These are phyloP conservation scores for Trypanosoma mega DNA, from an alignment of 208 protist species.

Conservation along the genomic window DNA sequence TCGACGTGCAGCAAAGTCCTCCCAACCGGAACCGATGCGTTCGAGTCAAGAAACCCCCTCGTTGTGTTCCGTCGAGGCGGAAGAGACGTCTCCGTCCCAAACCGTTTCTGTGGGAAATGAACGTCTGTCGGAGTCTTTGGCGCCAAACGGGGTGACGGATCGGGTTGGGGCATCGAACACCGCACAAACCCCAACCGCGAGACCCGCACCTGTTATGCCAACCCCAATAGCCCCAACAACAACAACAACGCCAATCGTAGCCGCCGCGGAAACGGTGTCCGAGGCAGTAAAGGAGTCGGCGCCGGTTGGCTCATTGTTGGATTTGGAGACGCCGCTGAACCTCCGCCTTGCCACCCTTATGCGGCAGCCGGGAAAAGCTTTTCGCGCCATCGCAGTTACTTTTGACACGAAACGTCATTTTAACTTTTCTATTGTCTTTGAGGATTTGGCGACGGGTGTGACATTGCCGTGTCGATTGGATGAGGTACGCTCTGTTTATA, in stretches of 20 bases:
- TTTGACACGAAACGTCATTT: conserved; percentile 52
- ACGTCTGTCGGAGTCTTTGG: too few relatives aligned
- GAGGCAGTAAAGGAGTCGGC: not conserved
- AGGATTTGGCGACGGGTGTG: conserved; percentile 78
- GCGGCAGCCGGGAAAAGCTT: conserved; percentile 76
- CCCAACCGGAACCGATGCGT: too few relatives aligned
- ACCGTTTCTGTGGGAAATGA: too few relatives aligned
- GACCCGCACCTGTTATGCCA: too few relatives aligned
- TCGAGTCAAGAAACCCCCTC: too few relatives aligned
- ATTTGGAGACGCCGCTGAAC: conserved; percentile 84
- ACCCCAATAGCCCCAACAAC: too few relatives aligned
- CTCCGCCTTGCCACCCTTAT: conserved; percentile 85
- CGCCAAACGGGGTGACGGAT: too few relatives aligned
- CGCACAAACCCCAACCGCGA: too few relatives aligned
- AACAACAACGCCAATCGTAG: not conserved
- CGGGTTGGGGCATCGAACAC: too few relatives aligned
- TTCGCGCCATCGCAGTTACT: conserved; percentile 74
- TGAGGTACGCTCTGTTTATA: conserved; percentile 66
- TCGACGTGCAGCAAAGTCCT: too few relatives aligned
- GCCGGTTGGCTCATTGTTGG: conserved; percentile 51
- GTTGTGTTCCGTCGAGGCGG: too few relatives aligned
- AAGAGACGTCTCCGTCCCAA: too few relatives aligned
- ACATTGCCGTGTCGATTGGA: conserved; percentile 63
- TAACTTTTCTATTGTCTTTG: conserved; percentile 79
- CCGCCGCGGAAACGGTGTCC: conserved; percentile 3